A percentile compares a stretch with the other conserved stretches of the same genome.
Conservation (phyloP, 768 basidiomycete genomes). For the Auriscalpium vulgare region DNA sequence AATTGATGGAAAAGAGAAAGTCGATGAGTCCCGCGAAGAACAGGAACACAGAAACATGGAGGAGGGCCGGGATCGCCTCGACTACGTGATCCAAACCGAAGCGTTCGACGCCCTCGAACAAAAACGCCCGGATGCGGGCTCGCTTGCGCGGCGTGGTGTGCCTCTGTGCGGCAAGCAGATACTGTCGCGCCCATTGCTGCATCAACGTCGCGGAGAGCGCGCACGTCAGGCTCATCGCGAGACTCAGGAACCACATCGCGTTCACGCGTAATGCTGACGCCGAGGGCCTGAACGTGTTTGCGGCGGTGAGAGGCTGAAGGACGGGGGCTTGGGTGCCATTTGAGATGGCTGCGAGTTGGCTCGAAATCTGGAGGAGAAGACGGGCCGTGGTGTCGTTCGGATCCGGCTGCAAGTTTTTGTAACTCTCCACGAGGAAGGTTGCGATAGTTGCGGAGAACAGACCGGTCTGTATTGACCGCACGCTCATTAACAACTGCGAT, state of each 20-base stretch:
- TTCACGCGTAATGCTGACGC: conserved; percentile 3
- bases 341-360: neutral
- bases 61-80: conserved; percentile 11
- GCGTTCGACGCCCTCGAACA: conserved; percentile 6
- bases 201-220: conserved; percentile 6
- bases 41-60: conserved; percentile 9
- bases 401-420: conserved; percentile 11
- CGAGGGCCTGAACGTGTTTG: neutral
- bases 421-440: conserved; percentile 15
- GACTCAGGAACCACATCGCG: conserved; percentile 10
- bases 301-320: too few relatives aligned
- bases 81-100: conserved; percentile 5
- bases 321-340: neutral
- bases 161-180: conserved; percentile 3
- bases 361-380: conserved; percentile 5
- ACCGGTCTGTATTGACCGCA: conserved; percentile 10
- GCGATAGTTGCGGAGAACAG: conserved; percentile 17
- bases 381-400: neutral
- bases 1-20: conserved; percentile 7
- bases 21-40: conserved; percentile 9
- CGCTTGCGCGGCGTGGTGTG: conserved; percentile 7
- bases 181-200: conserved; percentile 13
- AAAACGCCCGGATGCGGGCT: conserved; percentile 8
- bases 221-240: conserved; percentile 8
- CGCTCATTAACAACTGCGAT: neutral